Conservation (phyloP, 345 rosid genomes). For the Arabidopsis arenosa region DNA sequence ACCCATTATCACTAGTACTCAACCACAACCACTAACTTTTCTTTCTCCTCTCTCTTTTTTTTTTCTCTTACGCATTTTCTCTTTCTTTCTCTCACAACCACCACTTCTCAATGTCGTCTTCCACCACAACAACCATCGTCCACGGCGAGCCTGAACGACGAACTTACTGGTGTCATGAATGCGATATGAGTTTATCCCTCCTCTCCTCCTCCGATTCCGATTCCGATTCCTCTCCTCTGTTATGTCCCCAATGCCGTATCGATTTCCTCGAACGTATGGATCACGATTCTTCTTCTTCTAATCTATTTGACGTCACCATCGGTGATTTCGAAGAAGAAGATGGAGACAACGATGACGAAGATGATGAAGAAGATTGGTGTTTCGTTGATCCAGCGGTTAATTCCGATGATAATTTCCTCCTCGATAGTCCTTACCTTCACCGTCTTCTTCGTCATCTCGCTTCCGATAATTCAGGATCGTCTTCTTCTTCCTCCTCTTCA, state of each 20-base stretch:
- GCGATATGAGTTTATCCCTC: conserved; percentile 62
- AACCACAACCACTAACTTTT: conserved; percentile 34
- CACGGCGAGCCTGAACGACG: conserved; percentile 40
- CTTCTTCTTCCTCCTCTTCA: conserved; percentile 18
- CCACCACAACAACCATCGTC: conserved; percentile 33
- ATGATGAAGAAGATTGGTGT: conserved; percentile 44
- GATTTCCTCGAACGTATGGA: conserved; percentile 49
- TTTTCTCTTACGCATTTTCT: neutral
- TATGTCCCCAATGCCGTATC: conserved; percentile 58
- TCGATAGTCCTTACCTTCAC: conserved; percentile 55
- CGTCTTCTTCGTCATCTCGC: conserved; percentile 51
- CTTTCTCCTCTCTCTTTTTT: neutral
- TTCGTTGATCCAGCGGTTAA: conserved; percentile 43
- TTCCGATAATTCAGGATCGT: conserved; percentile 36
- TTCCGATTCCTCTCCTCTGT: conserved; percentile 18
- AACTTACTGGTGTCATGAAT: conserved; percentile 70
- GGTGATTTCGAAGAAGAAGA: conserved; percentile 47
- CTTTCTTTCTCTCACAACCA: conserved; percentile 27
- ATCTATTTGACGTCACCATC: conserved; percentile 39
- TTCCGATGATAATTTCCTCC: conserved; percentile 54
- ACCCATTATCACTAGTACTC: conserved; percentile 33
- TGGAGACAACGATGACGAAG: conserved; percentile 4
- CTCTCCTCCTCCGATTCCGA: conserved; percentile 39
- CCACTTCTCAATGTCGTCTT: conserved; percentile 39
- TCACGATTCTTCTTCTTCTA: conserved; percentile 45